Evolutionary conservation across 805 yeast species (phyloP).

Genomic region (Wickerhamiella brachini): DNA sequence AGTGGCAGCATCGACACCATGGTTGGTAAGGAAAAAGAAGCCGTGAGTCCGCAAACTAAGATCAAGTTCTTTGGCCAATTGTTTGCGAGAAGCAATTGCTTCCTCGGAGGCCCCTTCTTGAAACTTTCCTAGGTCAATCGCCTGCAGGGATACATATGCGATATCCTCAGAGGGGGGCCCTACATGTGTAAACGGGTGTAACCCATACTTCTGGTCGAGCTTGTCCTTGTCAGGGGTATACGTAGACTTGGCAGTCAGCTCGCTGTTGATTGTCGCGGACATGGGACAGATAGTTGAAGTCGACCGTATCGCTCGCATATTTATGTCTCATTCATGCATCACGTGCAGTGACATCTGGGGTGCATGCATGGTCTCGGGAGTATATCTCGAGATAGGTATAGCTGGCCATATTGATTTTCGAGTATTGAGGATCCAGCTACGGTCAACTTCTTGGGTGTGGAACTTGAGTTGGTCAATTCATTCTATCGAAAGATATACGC

Average conservation of each 20-base stretch:
- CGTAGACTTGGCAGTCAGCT: slow-evolving; percentile 2
- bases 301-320: neutral
- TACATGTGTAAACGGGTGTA: slow-evolving; percentile 7
- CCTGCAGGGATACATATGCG: slow-evolving; percentile 10
- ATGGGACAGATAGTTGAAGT: neutral
- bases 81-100: slow-evolving; percentile 21
- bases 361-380: neutral
- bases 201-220: slow-evolving; percentile 4
- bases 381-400: neutral
- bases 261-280: slow-evolving; percentile 7
- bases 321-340: neutral
- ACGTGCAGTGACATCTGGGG: slow-evolving; percentile 1
- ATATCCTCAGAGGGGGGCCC: slow-evolving; percentile 7
- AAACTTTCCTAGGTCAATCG: slow-evolving; percentile 27
- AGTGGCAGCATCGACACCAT: slow-evolving; percentile 27
- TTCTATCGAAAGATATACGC: neutral
- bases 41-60: slow-evolving; percentile 31
- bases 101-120: slow-evolving; percentile 25
- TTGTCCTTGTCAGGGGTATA: neutral
- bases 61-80: slow-evolving; percentile 29
- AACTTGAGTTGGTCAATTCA: neutral
- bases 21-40: slow-evolving; percentile 31
- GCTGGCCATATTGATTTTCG: no score
- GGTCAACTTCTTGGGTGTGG: no score
- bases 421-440: neutral